Conservation (phyloP, 2,329 filamentous ascomycete species). For the Zopfia rhizophila region DNA sequence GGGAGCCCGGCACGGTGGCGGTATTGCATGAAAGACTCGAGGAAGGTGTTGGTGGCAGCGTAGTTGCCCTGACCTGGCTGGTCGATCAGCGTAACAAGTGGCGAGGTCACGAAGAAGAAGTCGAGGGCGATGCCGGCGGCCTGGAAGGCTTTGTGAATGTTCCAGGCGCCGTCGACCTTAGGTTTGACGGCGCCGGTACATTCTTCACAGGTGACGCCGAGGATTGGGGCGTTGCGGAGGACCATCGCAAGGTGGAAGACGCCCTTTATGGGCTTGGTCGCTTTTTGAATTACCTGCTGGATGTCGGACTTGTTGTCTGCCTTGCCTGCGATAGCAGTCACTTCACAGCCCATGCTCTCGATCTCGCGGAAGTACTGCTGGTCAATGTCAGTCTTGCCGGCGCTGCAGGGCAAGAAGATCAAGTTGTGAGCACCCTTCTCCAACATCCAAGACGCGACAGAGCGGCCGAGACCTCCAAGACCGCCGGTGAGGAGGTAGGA, state of each 20-base stretch:
- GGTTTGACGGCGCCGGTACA: too few species aligned
- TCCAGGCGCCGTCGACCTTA: too few species aligned
- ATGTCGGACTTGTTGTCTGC: neutral
- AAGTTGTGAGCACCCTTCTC: constrained; percentile 26
- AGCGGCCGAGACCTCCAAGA: constrained; percentile 29
- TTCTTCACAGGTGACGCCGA: constrained; percentile 60
- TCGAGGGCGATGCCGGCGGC: too few species aligned
- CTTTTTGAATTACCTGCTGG: neutral
- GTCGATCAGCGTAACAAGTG: too few species aligned
- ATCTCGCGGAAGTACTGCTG: constrained; percentile 7
- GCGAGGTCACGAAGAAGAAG: too few species aligned
- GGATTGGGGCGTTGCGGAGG: constrained; percentile 34
- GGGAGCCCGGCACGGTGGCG: too few species aligned
- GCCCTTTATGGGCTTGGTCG: constrained; percentile 23
- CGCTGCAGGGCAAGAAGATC: constrained; percentile 16
- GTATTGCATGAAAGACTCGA: too few species aligned
- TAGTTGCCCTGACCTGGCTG: too few species aligned
- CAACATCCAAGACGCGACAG: constrained; percentile 25
- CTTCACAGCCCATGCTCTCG: constrained; percentile 6
- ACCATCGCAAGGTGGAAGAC: constrained; percentile 44
- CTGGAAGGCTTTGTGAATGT: too few species aligned
- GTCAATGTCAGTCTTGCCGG: neutral
- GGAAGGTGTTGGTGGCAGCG: too few species aligned
- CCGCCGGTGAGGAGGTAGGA: constrained; percentile 32
- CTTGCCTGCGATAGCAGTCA: neutral